A percentile compares a stretch with the other conserved stretches of the same genome.
These are phyloP conservation scores for Plasmodium cynomolgi DNA, from an alignment of 169 alveolate genomes.

Conservation along the genomic window DNA sequence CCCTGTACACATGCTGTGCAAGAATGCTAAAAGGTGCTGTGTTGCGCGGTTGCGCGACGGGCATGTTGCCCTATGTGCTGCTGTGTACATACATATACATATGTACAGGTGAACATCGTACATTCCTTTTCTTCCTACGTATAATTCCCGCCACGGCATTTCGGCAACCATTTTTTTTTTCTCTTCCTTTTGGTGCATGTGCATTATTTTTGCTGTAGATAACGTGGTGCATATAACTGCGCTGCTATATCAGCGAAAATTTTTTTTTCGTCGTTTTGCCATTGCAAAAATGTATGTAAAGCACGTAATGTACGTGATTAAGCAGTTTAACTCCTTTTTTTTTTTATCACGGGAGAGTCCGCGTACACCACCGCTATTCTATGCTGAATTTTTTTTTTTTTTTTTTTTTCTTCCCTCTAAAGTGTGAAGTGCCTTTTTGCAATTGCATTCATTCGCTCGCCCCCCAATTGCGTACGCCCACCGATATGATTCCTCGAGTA, in stretches of 20 bases:
- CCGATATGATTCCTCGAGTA: background rate
- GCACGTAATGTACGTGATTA: background rate
- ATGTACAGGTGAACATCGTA: background rate
- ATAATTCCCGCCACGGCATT: background rate
- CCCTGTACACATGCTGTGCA: background rate
- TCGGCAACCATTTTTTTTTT: background rate
- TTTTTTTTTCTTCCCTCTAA: background rate
- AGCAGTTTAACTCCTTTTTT: background rate
- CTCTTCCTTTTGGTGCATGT: background rate
- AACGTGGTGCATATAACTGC: background rate
- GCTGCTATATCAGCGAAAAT: background rate
- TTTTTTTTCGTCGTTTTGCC: background rate
- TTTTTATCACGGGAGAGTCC: background rate
- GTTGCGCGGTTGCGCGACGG: background rate
- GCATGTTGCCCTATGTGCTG: background rate
- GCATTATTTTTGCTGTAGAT: slow-evolving; percentile 5
- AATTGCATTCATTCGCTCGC: background rate
- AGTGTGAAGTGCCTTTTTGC: background rate
- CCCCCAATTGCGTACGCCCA: background rate
- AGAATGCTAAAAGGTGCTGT: background rate
- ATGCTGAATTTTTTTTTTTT: background rate
- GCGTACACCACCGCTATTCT: background rate
- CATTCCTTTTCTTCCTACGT: background rate
- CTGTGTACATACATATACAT: background rate
- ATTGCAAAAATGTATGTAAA: background rate